phyloP scores from a whole-genome alignment of 768 basidiomycete species.

The Gloeopeniophorella convolvens region DNA sequence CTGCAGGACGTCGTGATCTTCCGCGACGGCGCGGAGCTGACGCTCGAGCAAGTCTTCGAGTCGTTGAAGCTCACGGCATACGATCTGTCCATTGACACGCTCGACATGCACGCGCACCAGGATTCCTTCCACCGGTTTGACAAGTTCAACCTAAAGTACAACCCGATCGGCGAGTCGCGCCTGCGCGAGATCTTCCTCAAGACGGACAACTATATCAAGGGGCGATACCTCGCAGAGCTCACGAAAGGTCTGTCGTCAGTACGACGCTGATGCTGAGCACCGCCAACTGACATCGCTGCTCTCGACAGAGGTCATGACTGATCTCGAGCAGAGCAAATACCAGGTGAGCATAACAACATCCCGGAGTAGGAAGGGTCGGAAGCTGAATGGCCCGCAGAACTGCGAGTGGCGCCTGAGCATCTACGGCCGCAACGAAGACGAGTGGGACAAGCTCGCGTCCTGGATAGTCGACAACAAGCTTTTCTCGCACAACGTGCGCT shows the following conservation, averaged over 20 bases:
- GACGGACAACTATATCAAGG: constrained; percentile 92
- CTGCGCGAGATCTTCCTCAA: constrained; percentile 97
- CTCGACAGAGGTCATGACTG: constrained; percentile 84
- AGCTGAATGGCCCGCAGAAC: no score
- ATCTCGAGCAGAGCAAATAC: constrained; percentile 97
- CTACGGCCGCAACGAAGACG: constrained; percentile 73
- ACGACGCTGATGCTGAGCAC: background rate
- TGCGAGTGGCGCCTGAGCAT: constrained; percentile 98
- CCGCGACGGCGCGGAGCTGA: constrained; percentile 85
- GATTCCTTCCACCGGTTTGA: constrained; percentile 99
- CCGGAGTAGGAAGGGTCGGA: no score
- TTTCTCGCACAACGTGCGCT: constrained; percentile 93
- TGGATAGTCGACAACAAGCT: constrained; percentile 95
- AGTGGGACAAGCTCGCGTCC: constrained; percentile 98
- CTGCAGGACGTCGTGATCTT: constrained; percentile 89
- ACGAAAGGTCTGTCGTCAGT: constrained; percentile 59
- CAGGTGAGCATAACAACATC: constrained; percentile 47
- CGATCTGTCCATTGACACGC: constrained; percentile 95
- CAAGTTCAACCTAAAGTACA: constrained; percentile 97
- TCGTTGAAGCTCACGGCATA: constrained; percentile 93
- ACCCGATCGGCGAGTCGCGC: constrained; percentile 92
- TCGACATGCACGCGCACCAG: constrained; percentile 99
- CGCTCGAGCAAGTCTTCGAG: constrained; percentile 91
- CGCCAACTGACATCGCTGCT: background rate
- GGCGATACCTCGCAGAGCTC: constrained; percentile 89